These are phyloP conservation scores for Hordeum marinum DNA, from an alignment of 176 grass and related monocot genomes.

Conservation along the genomic window DNA sequence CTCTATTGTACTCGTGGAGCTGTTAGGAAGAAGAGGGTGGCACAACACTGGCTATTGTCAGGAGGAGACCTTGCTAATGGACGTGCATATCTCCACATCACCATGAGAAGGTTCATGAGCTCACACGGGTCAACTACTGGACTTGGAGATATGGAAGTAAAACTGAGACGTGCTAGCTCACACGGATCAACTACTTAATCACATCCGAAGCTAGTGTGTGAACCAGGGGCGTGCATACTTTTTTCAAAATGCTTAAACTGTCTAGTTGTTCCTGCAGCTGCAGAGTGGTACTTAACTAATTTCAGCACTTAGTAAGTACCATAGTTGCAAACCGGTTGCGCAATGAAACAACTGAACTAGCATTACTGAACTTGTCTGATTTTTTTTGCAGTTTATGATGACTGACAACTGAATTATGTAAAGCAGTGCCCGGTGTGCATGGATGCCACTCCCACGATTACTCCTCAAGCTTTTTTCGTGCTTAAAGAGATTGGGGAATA, in stretches of 20 bases:
- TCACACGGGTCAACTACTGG: neutral
- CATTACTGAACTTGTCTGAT: neutral
- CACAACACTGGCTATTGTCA: neutral
- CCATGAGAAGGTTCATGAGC: neutral
- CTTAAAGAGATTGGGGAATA: neutral
- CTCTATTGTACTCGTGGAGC: neutral
- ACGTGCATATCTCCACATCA: neutral
- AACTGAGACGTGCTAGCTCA: no score
- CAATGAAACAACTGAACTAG: neutral
- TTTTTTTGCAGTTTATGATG: neutral
- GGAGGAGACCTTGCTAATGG: conserved; percentile 1
- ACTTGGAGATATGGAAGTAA: neutral
- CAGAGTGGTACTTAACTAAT: no score
- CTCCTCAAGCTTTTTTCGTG: conserved; percentile 6
- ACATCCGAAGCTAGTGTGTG: no score
- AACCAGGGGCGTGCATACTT: no score
- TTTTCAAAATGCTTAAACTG: neutral
- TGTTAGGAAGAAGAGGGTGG: neutral
- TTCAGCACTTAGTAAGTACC: no score
- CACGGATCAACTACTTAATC: no score
- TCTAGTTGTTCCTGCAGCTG: no score
- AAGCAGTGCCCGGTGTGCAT: neutral
- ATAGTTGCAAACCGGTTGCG: no score
- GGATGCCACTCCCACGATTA: conserved; percentile 14
- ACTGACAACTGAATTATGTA: neutral